Conservation (phyloP, 345 rosid genomes). For the Corymbia maculata region DNA sequence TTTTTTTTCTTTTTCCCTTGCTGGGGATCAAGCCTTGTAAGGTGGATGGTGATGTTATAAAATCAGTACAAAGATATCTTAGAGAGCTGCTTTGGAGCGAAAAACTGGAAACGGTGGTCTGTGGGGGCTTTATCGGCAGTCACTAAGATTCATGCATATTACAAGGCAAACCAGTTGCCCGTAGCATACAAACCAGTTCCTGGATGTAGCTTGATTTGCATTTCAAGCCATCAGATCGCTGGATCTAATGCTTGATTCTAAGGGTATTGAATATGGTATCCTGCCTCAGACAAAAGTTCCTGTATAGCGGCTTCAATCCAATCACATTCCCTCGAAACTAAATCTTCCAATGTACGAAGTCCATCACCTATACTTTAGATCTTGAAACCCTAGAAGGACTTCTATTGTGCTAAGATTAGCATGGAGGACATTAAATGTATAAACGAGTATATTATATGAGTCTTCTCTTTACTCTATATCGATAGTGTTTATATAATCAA, state of each 20-base stretch:
- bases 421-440: neutral
- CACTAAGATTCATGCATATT: neutral
- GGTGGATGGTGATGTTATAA: neutral
- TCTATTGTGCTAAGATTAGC: neutral
- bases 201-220: neutral
- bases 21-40: neutral
- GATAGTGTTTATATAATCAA: neutral
- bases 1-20: neutral
- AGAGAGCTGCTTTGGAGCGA: neutral
- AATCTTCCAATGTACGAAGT: neutral
- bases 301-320: neutral
- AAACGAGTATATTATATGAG: neutral
- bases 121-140: neutral
- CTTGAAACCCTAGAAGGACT: neutral
- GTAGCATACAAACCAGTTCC: neutral
- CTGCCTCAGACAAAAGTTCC: neutral
- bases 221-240: neutral
- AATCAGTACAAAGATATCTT: neutral
- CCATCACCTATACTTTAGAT: neutral
- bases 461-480: neutral
- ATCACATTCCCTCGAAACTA: neutral
- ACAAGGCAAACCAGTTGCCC: neutral
- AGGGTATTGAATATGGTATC: neutral
- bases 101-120: neutral
- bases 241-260: neutral